Evolutionary conservation across 2,329 filamentous ascomycete genomes (phyloP).

Genomic region (Trichoderma sp.): DNA sequence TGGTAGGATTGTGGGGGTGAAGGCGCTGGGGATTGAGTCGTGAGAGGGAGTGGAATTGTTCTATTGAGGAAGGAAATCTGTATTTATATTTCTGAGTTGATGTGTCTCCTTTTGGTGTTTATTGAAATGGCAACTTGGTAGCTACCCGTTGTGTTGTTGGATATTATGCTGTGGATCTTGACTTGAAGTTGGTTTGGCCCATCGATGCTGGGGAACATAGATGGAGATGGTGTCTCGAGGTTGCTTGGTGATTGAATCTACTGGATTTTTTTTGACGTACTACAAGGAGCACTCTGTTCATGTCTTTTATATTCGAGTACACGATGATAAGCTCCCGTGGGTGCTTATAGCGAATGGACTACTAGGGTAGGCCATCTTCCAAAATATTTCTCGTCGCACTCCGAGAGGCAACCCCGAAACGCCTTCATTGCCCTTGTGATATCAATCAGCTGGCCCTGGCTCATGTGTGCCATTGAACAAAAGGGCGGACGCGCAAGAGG

Average conservation of each 20-base stretch:
- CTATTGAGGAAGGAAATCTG: no score
- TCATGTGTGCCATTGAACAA: not conserved
- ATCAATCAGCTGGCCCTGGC: no score
- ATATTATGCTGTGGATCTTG: not conserved
- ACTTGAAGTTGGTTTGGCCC: not conserved
- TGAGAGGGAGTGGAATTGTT: not conserved
- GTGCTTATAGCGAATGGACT: no score
- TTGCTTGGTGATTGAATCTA: no score
- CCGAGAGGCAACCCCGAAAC: no score
- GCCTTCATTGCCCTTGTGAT: no score
- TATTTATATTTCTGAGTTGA: not conserved
- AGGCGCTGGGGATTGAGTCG: slow-evolving; percentile 71
- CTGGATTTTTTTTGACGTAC: no score
- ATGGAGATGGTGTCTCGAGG: no score
- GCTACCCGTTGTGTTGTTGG: no score
- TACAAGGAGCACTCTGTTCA: no score
- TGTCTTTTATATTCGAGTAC: not conserved
- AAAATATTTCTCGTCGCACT: no score
- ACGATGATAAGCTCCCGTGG: not conserved
- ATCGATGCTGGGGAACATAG: not conserved
- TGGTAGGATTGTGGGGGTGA: slow-evolving; percentile 69
- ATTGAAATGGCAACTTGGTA: not conserved
- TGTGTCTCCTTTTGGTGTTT: not conserved
- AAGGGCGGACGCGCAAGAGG: not conserved
- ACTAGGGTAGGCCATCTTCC: no score